Evolutionary conservation across 2,329 filamentous ascomycete genomes (phyloP), one percentile per base, ranked within the genome.

Genomic region (Decorospora gaudefroyi): DNA sequence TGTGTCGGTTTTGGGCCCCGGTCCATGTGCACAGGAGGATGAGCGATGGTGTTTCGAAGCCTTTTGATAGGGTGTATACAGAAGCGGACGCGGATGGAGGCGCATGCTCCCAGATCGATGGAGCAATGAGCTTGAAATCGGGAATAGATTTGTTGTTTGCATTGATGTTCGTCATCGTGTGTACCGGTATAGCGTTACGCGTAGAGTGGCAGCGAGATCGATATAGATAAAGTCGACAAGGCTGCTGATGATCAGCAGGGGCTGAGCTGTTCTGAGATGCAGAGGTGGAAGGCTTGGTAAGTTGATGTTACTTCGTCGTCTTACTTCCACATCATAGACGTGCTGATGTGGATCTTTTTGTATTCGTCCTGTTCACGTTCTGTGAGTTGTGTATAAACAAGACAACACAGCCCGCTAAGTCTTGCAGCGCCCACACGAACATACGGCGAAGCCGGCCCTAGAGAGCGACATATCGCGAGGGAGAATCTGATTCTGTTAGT

Each of bases 1-100:
- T 54, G 29, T 65, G 51, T 8, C 51, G 52, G 19, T 45, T 46
- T 15, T 51, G 41, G n/a, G 61, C 63, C 12, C 62, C 61, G 10
- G 61, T 64, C 63, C 63, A 66, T n/a, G 60, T 55, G 32, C 57
- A 55, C 7, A 66, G 42, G 6, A 64, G 23, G 18, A 66, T 57
- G 7, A 64, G 48, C n/a, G 55, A 58, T 12, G 61, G 54, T 23
- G 39, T 27, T 11, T 28, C 25, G 8, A 17, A 29, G 11, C 9
- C 15, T 33, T 36, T 31, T 9, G 32, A 19, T 8, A 13, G 29
- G 19, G 25, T 5, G 30, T 16, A 23, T 19, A 23, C n/a, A 15
- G 22, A 25, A 12, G 19, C 8, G 18, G 29, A 29, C 10, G 35
- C 13, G 29, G 17, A 28, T 8, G 19, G 19, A 15, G 54, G 49